These are phyloP conservation scores for Simplicillium sp. DNA, from an alignment of 2,329 filamentous ascomycete species.

Conservation along the genomic window DNA sequence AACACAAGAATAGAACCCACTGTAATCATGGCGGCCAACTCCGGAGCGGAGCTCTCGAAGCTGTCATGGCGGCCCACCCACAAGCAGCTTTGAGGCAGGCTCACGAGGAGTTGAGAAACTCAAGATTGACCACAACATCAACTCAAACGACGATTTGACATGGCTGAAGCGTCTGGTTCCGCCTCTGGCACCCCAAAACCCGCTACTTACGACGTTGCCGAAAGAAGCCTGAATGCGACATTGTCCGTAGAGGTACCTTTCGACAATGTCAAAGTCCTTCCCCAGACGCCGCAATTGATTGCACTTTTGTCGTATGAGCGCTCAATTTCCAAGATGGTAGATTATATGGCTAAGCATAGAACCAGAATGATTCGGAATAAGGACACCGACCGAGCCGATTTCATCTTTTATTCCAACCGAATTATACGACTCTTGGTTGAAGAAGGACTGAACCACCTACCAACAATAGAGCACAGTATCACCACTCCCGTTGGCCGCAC, in stretches of 20 bases:
- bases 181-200: too few relatives aligned
- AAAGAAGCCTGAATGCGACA: conserved; percentile 58
- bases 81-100: too few relatives aligned
- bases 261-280: conserved; percentile 81
- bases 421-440: conserved; percentile 96
- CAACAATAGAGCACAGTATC: conserved; percentile 79
- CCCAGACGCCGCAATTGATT: conserved; percentile 94
- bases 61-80: too few relatives aligned
- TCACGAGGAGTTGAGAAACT: too few relatives aligned
- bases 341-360: neutral
- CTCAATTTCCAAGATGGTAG: too few relatives aligned
- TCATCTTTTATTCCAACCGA: conserved; percentile 98
- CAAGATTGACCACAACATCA: too few relatives aligned
- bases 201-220: too few relatives aligned
- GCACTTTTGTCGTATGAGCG: conserved; percentile 91
- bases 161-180: too few relatives aligned
- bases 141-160: too few relatives aligned
- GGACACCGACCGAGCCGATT: conserved; percentile 83
- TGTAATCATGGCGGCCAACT: too few relatives aligned
- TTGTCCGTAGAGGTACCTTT: conserved; percentile 75
- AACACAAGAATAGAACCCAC: too few relatives aligned
- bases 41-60: too few relatives aligned
- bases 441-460: conserved; percentile 93
- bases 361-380: conserved; percentile 88
- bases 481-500: conserved; percentile 82